phyloP scores from a whole-genome alignment of 768 basidiomycete species.

The Daedaleopsis sinensis region DNA sequence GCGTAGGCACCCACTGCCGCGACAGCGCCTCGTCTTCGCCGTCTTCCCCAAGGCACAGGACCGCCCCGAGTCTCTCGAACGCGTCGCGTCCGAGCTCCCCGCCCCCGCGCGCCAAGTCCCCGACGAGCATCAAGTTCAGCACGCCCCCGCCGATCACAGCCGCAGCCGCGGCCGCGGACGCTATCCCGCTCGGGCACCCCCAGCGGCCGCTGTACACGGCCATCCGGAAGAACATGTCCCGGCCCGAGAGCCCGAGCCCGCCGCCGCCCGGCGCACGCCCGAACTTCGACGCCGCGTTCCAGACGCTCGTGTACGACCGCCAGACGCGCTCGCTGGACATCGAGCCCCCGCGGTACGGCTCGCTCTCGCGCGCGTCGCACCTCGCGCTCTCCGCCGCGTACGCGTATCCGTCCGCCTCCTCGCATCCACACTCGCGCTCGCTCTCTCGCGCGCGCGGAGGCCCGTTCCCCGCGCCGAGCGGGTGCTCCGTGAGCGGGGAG shows the following conservation, averaged over 20 bases:
- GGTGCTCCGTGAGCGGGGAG: constrained; percentile 33
- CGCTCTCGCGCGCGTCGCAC: constrained; percentile 13
- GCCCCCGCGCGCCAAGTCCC: background rate
- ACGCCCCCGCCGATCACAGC: constrained; percentile 9
- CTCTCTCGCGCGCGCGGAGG: background rate
- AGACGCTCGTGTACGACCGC: constrained; percentile 12
- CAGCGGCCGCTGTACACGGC: constrained; percentile 32
- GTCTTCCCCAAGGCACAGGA: constrained; percentile 5
- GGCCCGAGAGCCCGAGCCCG: constrained; percentile 15
- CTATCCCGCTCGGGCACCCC: constrained; percentile 24
- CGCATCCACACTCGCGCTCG: too few relatives aligned
- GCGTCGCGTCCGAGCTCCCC: constrained; percentile 5
- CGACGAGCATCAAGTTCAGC: constrained; percentile 13
- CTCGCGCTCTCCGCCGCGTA: constrained; percentile 9
- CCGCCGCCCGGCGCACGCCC: background rate
- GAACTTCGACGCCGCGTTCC: constrained; percentile 13
- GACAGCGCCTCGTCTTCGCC: constrained; percentile 6
- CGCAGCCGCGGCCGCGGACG: background rate
- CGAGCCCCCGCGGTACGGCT: constrained; percentile 20
- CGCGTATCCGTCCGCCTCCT: constrained; percentile 3
- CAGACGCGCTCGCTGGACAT: constrained; percentile 23
- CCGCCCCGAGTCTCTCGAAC: background rate
- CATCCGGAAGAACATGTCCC: constrained; percentile 30
- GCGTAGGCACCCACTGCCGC: constrained; percentile 3
- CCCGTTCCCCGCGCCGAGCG: constrained; percentile 14